phyloP scores from a whole-genome alignment of 192 early-diverging fungal genomes.

The Backusella sp. region DNA sequence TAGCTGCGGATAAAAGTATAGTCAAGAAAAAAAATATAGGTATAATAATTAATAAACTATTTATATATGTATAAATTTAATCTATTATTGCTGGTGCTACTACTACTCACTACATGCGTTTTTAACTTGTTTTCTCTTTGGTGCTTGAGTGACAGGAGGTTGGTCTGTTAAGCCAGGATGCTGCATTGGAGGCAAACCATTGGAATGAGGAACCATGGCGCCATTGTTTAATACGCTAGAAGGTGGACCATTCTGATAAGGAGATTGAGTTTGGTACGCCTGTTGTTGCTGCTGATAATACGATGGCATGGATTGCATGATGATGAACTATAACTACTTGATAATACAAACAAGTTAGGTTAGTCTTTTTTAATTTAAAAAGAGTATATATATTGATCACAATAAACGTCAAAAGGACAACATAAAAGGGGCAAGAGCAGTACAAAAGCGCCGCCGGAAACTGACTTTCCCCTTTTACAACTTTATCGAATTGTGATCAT shows the following conservation, averaged over 20 bases:
- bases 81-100: neutral
- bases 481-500: neutral
- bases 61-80: neutral
- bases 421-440: neutral
- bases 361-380: neutral
- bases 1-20: slow-evolving; percentile 44
- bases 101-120: slow-evolving; percentile 32
- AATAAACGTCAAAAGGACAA: neutral
- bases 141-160: slow-evolving; percentile 1
- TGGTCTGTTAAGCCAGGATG: slow-evolving; percentile 13
- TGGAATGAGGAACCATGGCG: slow-evolving; percentile 11
- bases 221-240: slow-evolving; percentile 13
- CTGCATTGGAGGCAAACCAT: slow-evolving; percentile 23
- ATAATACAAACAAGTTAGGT: no score
- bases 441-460: slow-evolving; percentile 14
- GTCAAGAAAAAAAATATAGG: no score
- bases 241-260: slow-evolving; percentile 5
- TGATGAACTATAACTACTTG: no score
- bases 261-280: slow-evolving; percentile 8
- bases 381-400: neutral
- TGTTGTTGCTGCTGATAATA: slow-evolving; percentile 12
- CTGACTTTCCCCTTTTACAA: slow-evolving; percentile 17
- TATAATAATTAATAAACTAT: neutral
- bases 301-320: slow-evolving; percentile 20
- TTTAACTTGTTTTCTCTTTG: slow-evolving; percentile 34